Evolutionary conservation across 768 basidiomycete genomes (phyloP), one percentile per base, ranked within the genome.

Genomic region (Kwoniella botswanensis): DNA sequence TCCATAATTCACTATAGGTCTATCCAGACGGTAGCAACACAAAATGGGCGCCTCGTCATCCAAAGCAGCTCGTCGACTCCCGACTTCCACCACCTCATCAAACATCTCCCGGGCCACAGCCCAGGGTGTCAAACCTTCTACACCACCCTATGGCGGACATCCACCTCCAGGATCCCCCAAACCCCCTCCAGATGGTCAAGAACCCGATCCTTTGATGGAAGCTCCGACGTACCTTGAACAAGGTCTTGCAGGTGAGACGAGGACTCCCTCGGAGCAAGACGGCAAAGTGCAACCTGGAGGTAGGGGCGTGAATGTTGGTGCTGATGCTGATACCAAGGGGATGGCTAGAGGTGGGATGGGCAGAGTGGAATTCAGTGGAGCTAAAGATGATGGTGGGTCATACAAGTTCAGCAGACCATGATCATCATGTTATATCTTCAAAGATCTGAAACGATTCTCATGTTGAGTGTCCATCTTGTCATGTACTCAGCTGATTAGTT

Each of bases 351-450:
- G 74, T 53, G 61, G 71, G 13, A 70, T 70, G 57, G 76, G 76
- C 21, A 63, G 70, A 68, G 60, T 71, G 2, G 68, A 71, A 54
- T 80, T 81, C 58, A 79, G 75, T 26, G 82, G 80, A 42, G 76
- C 78, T 67, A 83, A 79, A 60, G 82, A 83, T 67, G 76, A 76
- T 59, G 76, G 82, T 81, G 63, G 69, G 80, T 72, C 26, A 35
- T 35, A 35, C 35, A 35, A 9, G 35, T 4, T 35, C 35, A 35
- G 4, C 35, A 35, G 35, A 35, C 3, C 35, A 35, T 35, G 7
- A 35, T 35, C 35, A 35, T 35, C 35, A 35, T 35, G 3, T 1
- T 9, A 35, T 35, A 35, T 35, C 35, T 6, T 35, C 35, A 4
- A 6, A 7, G 35, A 35, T 4, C 35, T 35, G 35, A 35, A 26